phyloP scores from a whole-genome alignment of 2,329 filamentous ascomycete species.

The Aspergillus neoniger region DNA sequence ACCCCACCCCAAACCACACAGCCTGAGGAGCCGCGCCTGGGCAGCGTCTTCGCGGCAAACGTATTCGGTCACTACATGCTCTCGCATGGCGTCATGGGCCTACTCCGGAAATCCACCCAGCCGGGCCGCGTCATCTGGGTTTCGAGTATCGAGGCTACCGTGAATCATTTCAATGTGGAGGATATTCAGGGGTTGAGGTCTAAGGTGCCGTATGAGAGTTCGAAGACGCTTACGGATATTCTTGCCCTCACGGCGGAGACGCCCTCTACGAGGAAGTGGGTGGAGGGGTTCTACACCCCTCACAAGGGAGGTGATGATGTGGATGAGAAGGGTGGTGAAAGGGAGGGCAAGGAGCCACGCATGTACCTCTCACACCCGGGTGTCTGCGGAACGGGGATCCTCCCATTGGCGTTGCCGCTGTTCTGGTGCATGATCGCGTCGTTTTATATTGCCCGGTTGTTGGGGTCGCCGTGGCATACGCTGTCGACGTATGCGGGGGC shows the following conservation, averaged over 20 bases:
- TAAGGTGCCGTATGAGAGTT: conserved; percentile 73
- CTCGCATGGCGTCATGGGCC: conserved; percentile 73
- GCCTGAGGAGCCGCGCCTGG: conserved; percentile 62
- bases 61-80: conserved; percentile 95
- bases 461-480: conserved; percentile 88
- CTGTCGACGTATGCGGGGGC: conserved; percentile 76
- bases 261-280: conserved; percentile 61
- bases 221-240: conserved; percentile 84
- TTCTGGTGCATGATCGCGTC: conserved; percentile 67
- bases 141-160: conserved; percentile 73
- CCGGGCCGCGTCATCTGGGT: conserved; percentile 80
- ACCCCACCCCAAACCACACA: conserved; percentile 56
- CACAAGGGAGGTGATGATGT: conserved; percentile 16
- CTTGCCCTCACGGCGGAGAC: conserved; percentile 73
- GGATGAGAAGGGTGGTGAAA: background rate
- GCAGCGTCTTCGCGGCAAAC: conserved; percentile 85
- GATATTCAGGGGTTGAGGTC: conserved; percentile 76
- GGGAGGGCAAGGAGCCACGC: conserved; percentile 48
- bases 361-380: conserved; percentile 86
- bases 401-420: conserved; percentile 71
- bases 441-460: conserved; percentile 71
- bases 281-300: conserved; percentile 58
- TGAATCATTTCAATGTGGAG: conserved; percentile 58
- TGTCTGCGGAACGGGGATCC: conserved; percentile 77
- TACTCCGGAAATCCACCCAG: conserved; percentile 58